Evolutionary conservation across 805 yeast genomes (phyloP), one percentile per base, ranked within the genome.

Genomic region (Ascoidea rubescens): DNA sequence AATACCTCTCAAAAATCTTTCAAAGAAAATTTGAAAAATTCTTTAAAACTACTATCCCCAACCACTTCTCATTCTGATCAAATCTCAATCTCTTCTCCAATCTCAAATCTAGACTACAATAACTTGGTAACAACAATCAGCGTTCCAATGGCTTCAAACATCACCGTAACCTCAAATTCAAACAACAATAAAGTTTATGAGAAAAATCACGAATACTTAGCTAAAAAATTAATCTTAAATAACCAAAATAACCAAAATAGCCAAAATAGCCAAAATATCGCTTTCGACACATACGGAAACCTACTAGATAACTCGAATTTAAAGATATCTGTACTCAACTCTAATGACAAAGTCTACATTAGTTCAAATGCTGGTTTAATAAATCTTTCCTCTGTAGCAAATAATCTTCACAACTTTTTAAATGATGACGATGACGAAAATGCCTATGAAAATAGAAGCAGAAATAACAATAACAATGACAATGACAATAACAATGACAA

Each of bases 291-390:
- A 37, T 37, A 21, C 28, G 28, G 28, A 2, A 21, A 21, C 28
- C 28, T 21, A 21, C 28, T 21, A 21, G 28, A 21, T 21, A 21
- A 21, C 28, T 21, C 28, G 3, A 37, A 37, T 37, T 47, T 32
- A 21, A 47, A 17, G 6, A 47, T 47, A 16, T 30, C 16, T 16
- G 49, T 54, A 1, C 12, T 52, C 1, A 49, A 48, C 21, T 48
- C 53, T 8, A 52, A 50, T 37, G 55, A 54, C 46, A 54, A 53
- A 31, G 48, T 54, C 45, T 54, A 50, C 31, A 28, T 54, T 30
- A 50, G 48, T 4, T 48, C 53, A 4, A 46, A 48, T 33, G 44
- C 7, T 31, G 31, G 14, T 48, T 32, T 10, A 10, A 37, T 45
- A 1, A 10, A 42, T 33, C 7, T 8, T 30, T 21, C 46, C 2